Base-by-base conservation (phyloP, 208 protist species). In the Acanthamoeba divionensis region DNA sequence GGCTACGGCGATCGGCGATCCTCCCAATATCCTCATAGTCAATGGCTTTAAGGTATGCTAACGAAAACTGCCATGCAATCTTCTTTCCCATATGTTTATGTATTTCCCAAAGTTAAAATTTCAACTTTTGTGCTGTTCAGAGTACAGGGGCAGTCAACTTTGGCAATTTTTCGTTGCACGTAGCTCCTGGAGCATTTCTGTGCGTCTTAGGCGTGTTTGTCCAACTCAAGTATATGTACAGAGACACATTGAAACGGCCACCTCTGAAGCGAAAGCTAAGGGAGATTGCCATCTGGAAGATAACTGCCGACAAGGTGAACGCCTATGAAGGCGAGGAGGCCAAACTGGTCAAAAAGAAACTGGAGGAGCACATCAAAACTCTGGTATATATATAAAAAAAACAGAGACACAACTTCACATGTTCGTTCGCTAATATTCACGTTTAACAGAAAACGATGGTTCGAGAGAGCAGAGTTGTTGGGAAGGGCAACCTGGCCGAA, bases 1-100 rank as follows among this genome's bases (percentile, higher is more conserved):
- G 1, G 52, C 87, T 33, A 95, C 91, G 5, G 47, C 85, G 31
- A 85, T 95, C 66, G 93, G 93, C n/a, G 95, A 96, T 65, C 94
- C 94, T 0, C 94, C 94, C 47, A 96, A 96, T 41, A 86, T 96
- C 33, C 93, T 96, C 15, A 95, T 96, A 60, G 94, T 83, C 44
- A 93, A 93, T 57, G 47, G 62, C 38, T 45, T 73, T 33, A 18
- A 1, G 45, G 38, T 90, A 38, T 24, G 67, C 29, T 15, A 0
- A 18, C 4, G 44, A 44, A n/a, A n/a, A n/a, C n/a, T n/a, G n/a
- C n/a, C n/a, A n/a, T n/a, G n/a, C n/a, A n/a, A n/a, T n/a, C n/a
- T n/a, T n/a, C n/a, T n/a, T n/a, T n/a, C n/a, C n/a, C n/a, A n/a
- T n/a, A n/a, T n/a, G n/a, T n/a, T n/a, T n/a, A n/a, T n/a, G n/a